Percentiles rank a stretch among this genome's conserved stretches.
phyloP scores from a whole-genome alignment of 768 basidiomycete genomes.

The Pulveroboletus sp. region DNA sequence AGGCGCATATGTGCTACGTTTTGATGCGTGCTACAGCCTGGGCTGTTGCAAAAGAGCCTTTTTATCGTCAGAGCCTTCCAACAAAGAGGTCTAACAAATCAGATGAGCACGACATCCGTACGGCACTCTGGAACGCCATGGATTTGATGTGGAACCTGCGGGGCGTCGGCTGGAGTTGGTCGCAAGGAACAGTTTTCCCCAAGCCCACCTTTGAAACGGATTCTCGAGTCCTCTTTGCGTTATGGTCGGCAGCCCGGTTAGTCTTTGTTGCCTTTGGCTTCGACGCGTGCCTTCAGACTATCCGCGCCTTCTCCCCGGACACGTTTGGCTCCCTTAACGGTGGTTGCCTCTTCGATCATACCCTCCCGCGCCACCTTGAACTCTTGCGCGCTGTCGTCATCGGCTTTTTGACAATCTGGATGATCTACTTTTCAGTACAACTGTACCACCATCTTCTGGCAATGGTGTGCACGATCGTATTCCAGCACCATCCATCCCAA shows the following conservation, averaged over 20 bases:
- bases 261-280: conserved; percentile 5
- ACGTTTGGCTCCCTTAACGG: conserved; percentile 34
- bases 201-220: conserved; percentile 12
- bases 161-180: conserved; percentile 30
- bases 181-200: conserved; percentile 10
- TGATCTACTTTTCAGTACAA: conserved; percentile 47
- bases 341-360: conserved; percentile 35
- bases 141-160: conserved; percentile 20
- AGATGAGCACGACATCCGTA: not conserved
- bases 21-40: conserved; percentile 15
- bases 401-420: conserved; percentile 41
- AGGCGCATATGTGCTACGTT: conserved; percentile 15
- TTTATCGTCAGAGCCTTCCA: conserved; percentile 6
- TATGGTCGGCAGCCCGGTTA: conserved; percentile 6
- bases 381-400: conserved; percentile 41
- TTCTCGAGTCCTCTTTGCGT: conserved; percentile 16
- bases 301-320: conserved; percentile 34
- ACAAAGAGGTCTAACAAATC: not conserved
- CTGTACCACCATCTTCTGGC: conserved; percentile 38
- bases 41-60: conserved; percentile 16
- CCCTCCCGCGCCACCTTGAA: conserved; percentile 30
- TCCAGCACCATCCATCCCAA: conserved; percentile 45
- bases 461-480: conserved; percentile 42
- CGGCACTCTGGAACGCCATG: conserved; percentile 23
- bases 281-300: conserved; percentile 11